Conservation (phyloP, 2,329 filamentous ascomycete genomes). For the Thielaviopsis euricoi region DNA sequence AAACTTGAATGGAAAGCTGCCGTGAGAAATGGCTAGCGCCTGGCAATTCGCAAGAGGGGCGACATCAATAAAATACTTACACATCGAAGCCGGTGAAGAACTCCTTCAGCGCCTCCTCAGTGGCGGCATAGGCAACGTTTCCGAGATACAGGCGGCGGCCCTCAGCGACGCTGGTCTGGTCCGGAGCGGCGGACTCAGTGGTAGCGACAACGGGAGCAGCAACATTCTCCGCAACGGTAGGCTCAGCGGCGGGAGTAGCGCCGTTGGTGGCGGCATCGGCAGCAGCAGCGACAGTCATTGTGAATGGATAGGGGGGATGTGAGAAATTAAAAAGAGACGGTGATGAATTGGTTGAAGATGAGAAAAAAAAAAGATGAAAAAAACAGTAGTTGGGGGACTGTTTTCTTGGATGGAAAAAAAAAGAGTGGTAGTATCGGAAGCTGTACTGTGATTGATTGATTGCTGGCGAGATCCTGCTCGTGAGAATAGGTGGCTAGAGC, state of each 20-base stretch:
- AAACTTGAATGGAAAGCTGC: not conserved
- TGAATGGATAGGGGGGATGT: conserved; percentile 30
- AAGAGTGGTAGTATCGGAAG: not conserved
- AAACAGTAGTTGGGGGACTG: not conserved
- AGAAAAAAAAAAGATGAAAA: conserved; percentile 1
- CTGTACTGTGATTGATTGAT: not conserved
- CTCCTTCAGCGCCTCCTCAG: conserved; percentile 98
- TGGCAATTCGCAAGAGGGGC: not conserved
- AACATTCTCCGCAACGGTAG: conserved; percentile 46
- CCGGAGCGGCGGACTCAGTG: conserved; percentile 52
- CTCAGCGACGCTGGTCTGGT: conserved; percentile 85
- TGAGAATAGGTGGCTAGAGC: conserved; percentile 10
- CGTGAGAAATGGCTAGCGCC: not conserved
- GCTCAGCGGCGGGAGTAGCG: conserved; percentile 4
- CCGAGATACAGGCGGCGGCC: conserved; percentile 99
- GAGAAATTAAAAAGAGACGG: conserved; percentile 44
- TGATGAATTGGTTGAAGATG: conserved; percentile 17
- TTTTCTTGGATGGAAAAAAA: not conserved
- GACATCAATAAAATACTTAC: conserved; percentile 43
- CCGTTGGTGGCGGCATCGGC: conserved; percentile 9
- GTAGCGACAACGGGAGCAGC: conserved; percentile 53
- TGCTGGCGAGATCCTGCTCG: conserved; percentile 12
- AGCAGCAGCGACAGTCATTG: conserved; percentile 59
- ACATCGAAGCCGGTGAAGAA: conserved; percentile 99
- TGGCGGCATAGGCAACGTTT: conserved; percentile 99